Evolutionary conservation across 1,284 basidiomycete species (phyloP).

Genomic region (Cystobasidium sp.): DNA sequence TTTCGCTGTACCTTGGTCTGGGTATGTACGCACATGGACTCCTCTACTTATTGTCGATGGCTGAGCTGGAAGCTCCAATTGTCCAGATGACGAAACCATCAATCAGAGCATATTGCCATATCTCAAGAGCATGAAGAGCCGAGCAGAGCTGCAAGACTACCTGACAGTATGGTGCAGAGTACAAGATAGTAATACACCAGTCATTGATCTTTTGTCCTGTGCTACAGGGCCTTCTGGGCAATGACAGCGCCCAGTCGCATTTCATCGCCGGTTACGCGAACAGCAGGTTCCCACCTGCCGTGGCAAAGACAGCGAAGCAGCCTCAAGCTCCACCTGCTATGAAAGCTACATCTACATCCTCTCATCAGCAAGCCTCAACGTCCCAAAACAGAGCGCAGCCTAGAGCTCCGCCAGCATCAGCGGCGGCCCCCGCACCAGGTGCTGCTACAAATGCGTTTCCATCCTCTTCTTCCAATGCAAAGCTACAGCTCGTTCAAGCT

Average conservation of each 20-base stretch:
- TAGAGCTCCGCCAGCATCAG: slow-evolving; percentile 1
- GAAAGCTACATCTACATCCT: not conserved
- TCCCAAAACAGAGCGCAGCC: not conserved
- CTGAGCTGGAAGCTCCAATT: not conserved
- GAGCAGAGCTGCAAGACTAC: slow-evolving; percentile 41
- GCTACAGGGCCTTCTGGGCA: slow-evolving; percentile 35
- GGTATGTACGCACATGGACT: slow-evolving; percentile 3
- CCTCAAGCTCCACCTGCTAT: not conserved
- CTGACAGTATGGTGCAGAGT: slow-evolving; percentile 11
- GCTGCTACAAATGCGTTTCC: not conserved
- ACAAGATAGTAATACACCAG: not conserved
- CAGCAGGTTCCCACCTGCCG: slow-evolving; percentile 25
- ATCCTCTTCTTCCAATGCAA: slow-evolving; percentile 21
- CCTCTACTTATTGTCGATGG: not conserved
- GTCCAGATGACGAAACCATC: slow-evolving; percentile 38
- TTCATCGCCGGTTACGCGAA: slow-evolving; percentile 30
- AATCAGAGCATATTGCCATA: slow-evolving; percentile 26
- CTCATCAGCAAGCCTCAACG: not conserved
- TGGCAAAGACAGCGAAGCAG: not conserved
- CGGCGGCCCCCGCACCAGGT: not conserved
- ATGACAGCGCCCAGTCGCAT: slow-evolving; percentile 27
- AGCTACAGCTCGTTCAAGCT: slow-evolving; percentile 23
- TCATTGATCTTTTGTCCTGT: not conserved
- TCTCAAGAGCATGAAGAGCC: slow-evolving; percentile 34
- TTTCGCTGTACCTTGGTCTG: slow-evolving; percentile 40